Base-by-base conservation (phyloP, 176 grass and related monocot genomes). In the Eremochloa ophiuroides region DNA sequence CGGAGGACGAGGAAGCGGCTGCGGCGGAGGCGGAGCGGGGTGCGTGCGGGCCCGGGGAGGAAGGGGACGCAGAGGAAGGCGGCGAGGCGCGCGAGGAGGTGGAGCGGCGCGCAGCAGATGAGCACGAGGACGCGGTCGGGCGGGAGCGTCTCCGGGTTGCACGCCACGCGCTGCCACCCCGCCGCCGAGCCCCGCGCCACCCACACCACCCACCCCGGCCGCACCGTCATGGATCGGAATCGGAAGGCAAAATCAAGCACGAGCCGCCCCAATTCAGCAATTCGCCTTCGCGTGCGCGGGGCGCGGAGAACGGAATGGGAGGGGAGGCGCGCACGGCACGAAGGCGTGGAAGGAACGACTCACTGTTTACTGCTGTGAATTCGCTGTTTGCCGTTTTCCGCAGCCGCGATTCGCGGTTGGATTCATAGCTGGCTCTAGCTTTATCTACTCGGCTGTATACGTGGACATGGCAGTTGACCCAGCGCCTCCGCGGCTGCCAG, bases 101-200 rank as follows among this genome's bases (percentile, higher is more conserved):
- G 88, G 82, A 99, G 82, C 46, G 96, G 96, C 33, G 86, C 84
- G 60, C 87, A 93, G 86, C 77, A 99, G 84, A 99, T 60, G 15
- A 94, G 88, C 15, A 77, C 56, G 63, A 99, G 93, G 39, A 87
- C 93, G 73, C 92, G 82, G 74, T 99, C 96, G 50, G 87, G 67
- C 67, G 82, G 88, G 56, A 99, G 76, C 74, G 80, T 71, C 87
- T 99, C 96, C 66, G 96, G 93, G 79, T 99, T 99, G 88, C 91
- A 99, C 70, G 91, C 93, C 30, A 94, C 91, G 68, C 86, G 90
- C 85, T 99, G 96, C 81, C 88, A 95, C 56, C 77, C 79, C 65
- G 76, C 82, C 75, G 96, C 96, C 79, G 96, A 93, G 67, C 59
- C 85, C 77, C 88, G 78, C 82, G 93, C 96, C 88, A 95, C 96